Percentiles rank a stretch among this genome's conserved stretches.
These are phyloP conservation scores for Cucumis hystrix DNA, from an alignment of 306 rosid genomes.

Conservation along the genomic window DNA sequence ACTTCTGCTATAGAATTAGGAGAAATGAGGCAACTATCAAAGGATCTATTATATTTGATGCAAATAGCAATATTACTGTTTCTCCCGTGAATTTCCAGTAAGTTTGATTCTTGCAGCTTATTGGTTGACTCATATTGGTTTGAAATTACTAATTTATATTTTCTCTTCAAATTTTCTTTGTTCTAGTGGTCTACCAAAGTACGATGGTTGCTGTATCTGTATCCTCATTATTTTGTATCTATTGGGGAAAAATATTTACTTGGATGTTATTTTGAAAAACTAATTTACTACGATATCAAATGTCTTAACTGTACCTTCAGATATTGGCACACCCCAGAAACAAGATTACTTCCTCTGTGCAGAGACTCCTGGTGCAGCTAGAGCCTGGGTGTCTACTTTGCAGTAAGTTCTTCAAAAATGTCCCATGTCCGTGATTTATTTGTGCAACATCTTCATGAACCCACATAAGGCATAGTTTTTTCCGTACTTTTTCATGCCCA, in stretches of 20 bases:
- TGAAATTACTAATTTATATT: conserved; percentile 8
- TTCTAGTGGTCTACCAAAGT: conserved; percentile 76
- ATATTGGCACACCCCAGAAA: conserved; percentile 94
- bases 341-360: conserved; percentile 96
- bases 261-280: neutral
- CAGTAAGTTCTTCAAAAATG: conserved; percentile 51
- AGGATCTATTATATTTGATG: conserved; percentile 80
- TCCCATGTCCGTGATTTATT: neutral
- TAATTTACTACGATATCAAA: neutral
- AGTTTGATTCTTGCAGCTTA: conserved; percentile 21
- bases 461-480: neutral
- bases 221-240: conserved; percentile 30
- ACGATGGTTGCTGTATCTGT: conserved; percentile 96
- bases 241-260: neutral
- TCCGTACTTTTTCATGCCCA: neutral
- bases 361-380: conserved; percentile 94
- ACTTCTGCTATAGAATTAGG: conserved; percentile 43
- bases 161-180: conserved; percentile 5
- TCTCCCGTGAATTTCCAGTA: conserved; percentile 97
- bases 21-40: conserved; percentile 76
- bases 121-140: conserved; percentile 1
- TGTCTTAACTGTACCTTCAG: conserved; percentile 43
- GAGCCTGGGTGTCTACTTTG: conserved; percentile 94
- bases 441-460: neutral
- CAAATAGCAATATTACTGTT: conserved; percentile 71